These are phyloP conservation scores for Arctium lappa DNA, from an alignment of 129 eudicot genomes.

Conservation along the genomic window DNA sequence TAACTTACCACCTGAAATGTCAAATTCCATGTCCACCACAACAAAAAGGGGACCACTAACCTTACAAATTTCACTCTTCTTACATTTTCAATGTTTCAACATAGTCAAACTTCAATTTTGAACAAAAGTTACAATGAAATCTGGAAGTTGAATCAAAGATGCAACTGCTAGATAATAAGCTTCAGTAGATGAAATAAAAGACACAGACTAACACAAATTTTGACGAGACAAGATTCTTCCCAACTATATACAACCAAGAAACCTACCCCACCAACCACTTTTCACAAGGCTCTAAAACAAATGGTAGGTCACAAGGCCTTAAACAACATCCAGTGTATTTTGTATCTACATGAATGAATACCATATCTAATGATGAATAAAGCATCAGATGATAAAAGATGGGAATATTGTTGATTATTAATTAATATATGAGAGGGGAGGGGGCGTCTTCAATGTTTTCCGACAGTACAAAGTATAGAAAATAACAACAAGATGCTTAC, in stretches of 20 bases:
- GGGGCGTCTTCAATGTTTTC: slow-evolving; percentile 29
- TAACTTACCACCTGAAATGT: not conserved
- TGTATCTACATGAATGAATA: slow-evolving; percentile 5
- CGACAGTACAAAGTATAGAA: slow-evolving; percentile 46
- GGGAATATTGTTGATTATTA: slow-evolving; percentile 10
- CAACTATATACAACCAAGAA: slow-evolving; percentile 24
- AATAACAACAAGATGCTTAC: slow-evolving; percentile 21
- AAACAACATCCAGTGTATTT: not conserved
- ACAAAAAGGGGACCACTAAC: not conserved
- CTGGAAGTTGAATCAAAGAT: not conserved
- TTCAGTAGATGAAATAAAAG: not conserved
- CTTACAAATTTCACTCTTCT: not conserved
- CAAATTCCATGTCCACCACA: not conserved
- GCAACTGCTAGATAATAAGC: slow-evolving; percentile 11
- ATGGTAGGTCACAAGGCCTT: not conserved
- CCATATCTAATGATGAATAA: slow-evolving; percentile 12
- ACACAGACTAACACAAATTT: slow-evolving; percentile 20
- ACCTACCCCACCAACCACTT: slow-evolving; percentile 15
- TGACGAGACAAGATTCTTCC: slow-evolving; percentile 21
- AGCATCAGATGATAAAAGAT: not conserved
- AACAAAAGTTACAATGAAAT: not conserved
- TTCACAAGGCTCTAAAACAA: slow-evolving; percentile 21
- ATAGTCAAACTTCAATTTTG: not conserved
- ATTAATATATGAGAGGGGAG: slow-evolving; percentile 14
- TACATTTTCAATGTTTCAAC: not conserved